A percentile compares a stretch with the other conserved stretches of the same genome.
These are phyloP conservation scores for Halenospora varia DNA, from an alignment of 495 filamentous ascomycete genomes.

Conservation along the genomic window DNA sequence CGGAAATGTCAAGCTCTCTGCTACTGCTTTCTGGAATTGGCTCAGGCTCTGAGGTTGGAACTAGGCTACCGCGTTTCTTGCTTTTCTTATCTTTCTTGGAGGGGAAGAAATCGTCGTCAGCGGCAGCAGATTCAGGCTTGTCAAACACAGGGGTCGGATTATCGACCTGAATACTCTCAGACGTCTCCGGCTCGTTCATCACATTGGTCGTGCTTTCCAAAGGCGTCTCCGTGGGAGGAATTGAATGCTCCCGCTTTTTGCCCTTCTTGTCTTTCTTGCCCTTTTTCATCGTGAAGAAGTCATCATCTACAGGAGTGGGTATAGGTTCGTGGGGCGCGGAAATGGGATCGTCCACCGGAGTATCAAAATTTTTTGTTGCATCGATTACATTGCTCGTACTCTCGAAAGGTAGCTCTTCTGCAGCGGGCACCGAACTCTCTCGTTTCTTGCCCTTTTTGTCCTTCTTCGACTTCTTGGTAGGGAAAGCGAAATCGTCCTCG, in stretches of 20 bases:
- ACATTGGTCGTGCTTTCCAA: not conserved
- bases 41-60: not conserved
- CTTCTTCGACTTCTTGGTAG: conserved; percentile 25
- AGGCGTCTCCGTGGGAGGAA: conserved; percentile 10
- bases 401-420: not conserved
- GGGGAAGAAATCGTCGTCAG: conserved; percentile 13
- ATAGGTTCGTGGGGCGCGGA: not conserved
- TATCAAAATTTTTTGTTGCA: not conserved
- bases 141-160: not conserved
- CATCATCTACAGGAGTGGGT: conserved; percentile 10
- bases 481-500: conserved; percentile 18
- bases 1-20: not conserved
- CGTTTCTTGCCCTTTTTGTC: conserved; percentile 1
- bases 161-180: not conserved
- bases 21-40: not conserved
- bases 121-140: not conserved
- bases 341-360: not conserved
- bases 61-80: conserved; percentile 20
- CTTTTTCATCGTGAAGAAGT: conserved; percentile 24
- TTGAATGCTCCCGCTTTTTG: conserved; percentile 21
- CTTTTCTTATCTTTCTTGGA: conserved; percentile 43
- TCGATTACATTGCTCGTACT: not conserved
- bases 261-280: conserved; percentile 42
- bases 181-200: not conserved
- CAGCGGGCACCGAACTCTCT: not conserved